Base-by-base conservation (phyloP, 1,284 basidiomycete genomes). In the Puccinia coronata region DNA sequence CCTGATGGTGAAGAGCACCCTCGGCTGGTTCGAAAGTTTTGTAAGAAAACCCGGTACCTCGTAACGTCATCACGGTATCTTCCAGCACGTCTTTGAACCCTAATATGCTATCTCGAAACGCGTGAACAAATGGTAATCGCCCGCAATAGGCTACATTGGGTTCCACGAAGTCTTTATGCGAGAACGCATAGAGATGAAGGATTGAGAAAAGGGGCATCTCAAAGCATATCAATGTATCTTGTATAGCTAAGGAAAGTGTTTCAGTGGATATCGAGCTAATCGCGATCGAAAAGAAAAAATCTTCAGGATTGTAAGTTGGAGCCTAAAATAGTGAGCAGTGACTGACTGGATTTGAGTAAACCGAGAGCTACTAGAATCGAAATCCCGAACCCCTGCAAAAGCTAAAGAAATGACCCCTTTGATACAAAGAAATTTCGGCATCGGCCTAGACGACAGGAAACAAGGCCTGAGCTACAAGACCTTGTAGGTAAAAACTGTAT, bases 171-270 rank as follows among this genome's bases (percentile, higher is more conserved):
- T 98, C 95, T 49, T 81, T 72, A 28, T 91, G 90, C 3, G 92
- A 90, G 86, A 96, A 96, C 39, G 94, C 94, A 84, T 91, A 95
- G 87, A 92, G 90, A 87, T 99, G 97, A 1, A 94, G 92, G 69
- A 98, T 89, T 0, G 97, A 96, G 85, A 99, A 99, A 82, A 98
- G 87, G 0, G 96, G 96, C 96, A 99, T 98, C 87, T 99, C 96
- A 82, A 97, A 88, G 87, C 95, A 97, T 84, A 98, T 94, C 81
- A 97, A 88, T 12, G 92, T 91, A 86, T 97, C 95, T 23, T 92
- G 94, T 78, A 97, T 89, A 0, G 93, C 96, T 25, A 96, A 89
- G 0, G 94, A 94, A 84, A 98, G 94, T 84, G 93, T 92, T 85
- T 96, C 94, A n/a, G 89, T 88, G 96, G 93, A 86, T 97, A 96